A percentile compares a stretch with the other conserved stretches of the same genome.
These are phyloP conservation scores for Pseudogymnoascus sp. DNA, from an alignment of 2,329 filamentous ascomycete genomes.

Conservation along the genomic window DNA sequence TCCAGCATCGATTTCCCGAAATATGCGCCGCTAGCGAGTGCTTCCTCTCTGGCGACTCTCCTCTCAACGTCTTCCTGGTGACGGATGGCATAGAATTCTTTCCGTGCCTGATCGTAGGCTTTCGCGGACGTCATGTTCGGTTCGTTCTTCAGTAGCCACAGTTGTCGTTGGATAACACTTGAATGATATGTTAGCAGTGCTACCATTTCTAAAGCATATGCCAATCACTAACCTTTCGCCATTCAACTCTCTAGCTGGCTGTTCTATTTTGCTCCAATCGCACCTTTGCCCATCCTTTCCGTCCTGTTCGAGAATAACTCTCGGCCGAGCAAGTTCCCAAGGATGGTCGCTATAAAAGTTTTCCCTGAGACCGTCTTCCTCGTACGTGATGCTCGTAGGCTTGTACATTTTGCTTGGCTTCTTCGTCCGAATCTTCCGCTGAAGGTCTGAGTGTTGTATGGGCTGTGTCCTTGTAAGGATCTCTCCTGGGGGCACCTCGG, in stretches of 20 bases:
- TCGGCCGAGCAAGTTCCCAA: slow-evolving; percentile 88
- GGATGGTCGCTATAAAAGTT: slow-evolving; percentile 91
- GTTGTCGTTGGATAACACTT: slow-evolving; percentile 86
- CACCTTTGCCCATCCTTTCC: slow-evolving; percentile 69
- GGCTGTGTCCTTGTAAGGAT: slow-evolving; percentile 46
- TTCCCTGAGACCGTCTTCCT: slow-evolving; percentile 72
- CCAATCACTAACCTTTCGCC: slow-evolving; percentile 63
- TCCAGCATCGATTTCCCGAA: slow-evolving; percentile 73
- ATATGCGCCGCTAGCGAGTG: slow-evolving; percentile 73
- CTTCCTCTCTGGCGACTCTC: slow-evolving; percentile 81
- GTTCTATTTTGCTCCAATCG: slow-evolving; percentile 72
- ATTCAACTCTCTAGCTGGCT: slow-evolving; percentile 66
- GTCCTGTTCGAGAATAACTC: slow-evolving; percentile 74
- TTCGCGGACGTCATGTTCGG: slow-evolving; percentile 49
- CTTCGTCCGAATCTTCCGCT: slow-evolving; percentile 32
- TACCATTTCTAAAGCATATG: background rate
- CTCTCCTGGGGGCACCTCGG: slow-evolving; percentile 44
- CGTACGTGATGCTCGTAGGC: slow-evolving; percentile 68
- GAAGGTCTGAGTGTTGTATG: slow-evolving; percentile 34
- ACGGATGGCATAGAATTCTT: slow-evolving; percentile 82
- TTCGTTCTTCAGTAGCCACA: slow-evolving; percentile 68
- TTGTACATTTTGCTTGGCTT: slow-evolving; percentile 72
- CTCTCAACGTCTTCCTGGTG: slow-evolving; percentile 75
- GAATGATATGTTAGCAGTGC: slow-evolving; percentile 13
- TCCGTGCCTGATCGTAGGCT: slow-evolving; percentile 80